Percentiles rank a stretch among this genome's conserved stretches.
phyloP scores from a whole-genome alignment of 192 early-diverging fungal genomes.

The Gamsiella multidivaricata region DNA sequence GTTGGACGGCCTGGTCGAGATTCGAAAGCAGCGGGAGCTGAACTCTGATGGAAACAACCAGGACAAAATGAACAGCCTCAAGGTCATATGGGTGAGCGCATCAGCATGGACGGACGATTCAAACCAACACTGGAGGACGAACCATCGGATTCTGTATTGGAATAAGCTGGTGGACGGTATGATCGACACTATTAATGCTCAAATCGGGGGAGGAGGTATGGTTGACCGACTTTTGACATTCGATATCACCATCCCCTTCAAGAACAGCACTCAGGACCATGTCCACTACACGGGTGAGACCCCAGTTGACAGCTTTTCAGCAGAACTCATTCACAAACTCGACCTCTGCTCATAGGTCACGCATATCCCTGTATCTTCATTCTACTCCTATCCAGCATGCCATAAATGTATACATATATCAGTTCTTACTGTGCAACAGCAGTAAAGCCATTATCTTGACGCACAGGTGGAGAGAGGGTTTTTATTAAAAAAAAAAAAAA shows the following conservation, averaged over 20 bases:
- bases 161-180: slow-evolving; percentile 31
- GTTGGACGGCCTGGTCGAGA: not conserved
- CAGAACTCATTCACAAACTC: slow-evolving; percentile 36
- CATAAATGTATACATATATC: too few species aligned
- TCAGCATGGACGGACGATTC: slow-evolving; percentile 30
- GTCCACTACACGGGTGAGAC: slow-evolving; percentile 5
- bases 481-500: not conserved
- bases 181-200: slow-evolving; percentile 9
- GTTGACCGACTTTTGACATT: slow-evolving; percentile 21
- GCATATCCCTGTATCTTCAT: not conserved
- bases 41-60: not conserved
- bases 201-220: slow-evolving; percentile 20
- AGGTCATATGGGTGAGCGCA: slow-evolving; percentile 30
- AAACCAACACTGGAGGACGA: slow-evolving; percentile 12
- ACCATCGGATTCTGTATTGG: slow-evolving; percentile 29
- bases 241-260: slow-evolving; percentile 30
- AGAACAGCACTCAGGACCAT: slow-evolving; percentile 19
- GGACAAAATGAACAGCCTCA: slow-evolving; percentile 18
- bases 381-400: not conserved
- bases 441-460: too few species aligned
- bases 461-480: too few species aligned
- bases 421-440: too few species aligned
- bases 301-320: slow-evolving; percentile 8
- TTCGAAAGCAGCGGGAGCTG: slow-evolving; percentile 1
- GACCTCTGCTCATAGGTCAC: slow-evolving; percentile 15